Evolutionary conservation across 192 early-diverging fungal species (phyloP).

Genomic region (Coemansia umbellata): DNA sequence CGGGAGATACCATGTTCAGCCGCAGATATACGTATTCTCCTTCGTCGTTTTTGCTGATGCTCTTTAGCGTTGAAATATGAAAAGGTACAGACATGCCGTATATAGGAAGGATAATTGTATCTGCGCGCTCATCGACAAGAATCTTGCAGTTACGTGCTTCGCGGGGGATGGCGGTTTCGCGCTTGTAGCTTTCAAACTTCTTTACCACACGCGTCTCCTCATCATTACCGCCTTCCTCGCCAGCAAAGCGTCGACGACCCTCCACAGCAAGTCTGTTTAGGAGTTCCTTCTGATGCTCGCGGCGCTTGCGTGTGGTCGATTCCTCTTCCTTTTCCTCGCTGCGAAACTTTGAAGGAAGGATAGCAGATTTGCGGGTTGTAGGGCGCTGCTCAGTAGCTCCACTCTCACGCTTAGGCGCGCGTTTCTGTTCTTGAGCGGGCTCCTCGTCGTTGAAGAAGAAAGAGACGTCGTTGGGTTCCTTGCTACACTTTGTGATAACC

Average conservation of each 20-base stretch:
- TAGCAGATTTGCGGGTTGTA: constrained; percentile 57
- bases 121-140: constrained; percentile 79
- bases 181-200: constrained; percentile 94
- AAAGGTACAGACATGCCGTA: constrained; percentile 97
- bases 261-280: constrained; percentile 69
- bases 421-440: constrained; percentile 4
- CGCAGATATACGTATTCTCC: constrained; percentile 85
- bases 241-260: constrained; percentile 75
- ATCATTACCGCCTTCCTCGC: constrained; percentile 56
- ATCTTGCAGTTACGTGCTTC: constrained; percentile 78
- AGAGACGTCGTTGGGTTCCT: constrained; percentile 35
- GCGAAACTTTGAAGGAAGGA: constrained; percentile 73
- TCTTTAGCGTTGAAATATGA: constrained; percentile 96
- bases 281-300: constrained; percentile 87
- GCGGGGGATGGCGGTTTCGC: constrained; percentile 82
- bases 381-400: constrained; percentile 16
- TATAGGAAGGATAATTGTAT: constrained; percentile 89
- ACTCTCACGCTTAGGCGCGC: constrained; percentile 24
- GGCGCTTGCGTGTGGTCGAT: constrained; percentile 68
- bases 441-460: constrained; percentile 55
- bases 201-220: constrained; percentile 72
- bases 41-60: constrained; percentile 90
- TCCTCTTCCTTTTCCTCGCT: constrained; percentile 79
- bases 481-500: constrained; percentile 30
- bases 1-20: constrained; percentile 94